A percentile compares a stretch with the other conserved stretches of the same genome.
phyloP scores from a whole-genome alignment of 495 filamentous ascomycete species.

The Aspergillus biplanus region DNA sequence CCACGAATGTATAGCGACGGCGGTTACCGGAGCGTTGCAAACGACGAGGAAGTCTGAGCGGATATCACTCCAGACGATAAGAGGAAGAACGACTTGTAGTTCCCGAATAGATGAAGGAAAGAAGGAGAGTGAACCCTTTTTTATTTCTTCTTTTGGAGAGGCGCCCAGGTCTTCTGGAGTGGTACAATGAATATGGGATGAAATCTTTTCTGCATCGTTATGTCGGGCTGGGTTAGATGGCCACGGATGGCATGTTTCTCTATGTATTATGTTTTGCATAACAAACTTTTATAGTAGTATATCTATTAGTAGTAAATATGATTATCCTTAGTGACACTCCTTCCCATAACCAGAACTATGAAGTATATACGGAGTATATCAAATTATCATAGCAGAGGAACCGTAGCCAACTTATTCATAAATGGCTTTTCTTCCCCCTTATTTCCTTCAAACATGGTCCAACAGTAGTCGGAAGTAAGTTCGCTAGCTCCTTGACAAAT shows the following conservation, averaged over 20 bases:
- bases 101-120: not conserved
- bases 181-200: conserved; percentile 16
- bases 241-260: not conserved
- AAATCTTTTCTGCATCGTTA: conserved; percentile 13
- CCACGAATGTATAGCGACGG: conserved; percentile 58
- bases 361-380: not conserved
- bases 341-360: not conserved
- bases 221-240: conserved; percentile 11
- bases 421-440: too few relatives aligned
- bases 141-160: not conserved
- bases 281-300: conserved; percentile 5
- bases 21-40: conserved; percentile 46
- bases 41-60: conserved; percentile 30
- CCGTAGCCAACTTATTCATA: too few relatives aligned
- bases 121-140: not conserved
- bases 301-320: conserved; percentile 9
- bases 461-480: too few relatives aligned
- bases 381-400: too few relatives aligned
- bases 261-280: conserved; percentile 22
- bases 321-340: too few relatives aligned
- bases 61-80: not conserved
- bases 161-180: conserved; percentile 1
- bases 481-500: too few relatives aligned
- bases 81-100: not conserved
- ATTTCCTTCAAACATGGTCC: too few relatives aligned